A percentile compares a stretch with the other conserved stretches of the same genome.
These are phyloP conservation scores for Pseudogymnoascus sp. DNA, from an alignment of 2,329 filamentous ascomycete genomes.

Conservation along the genomic window DNA sequence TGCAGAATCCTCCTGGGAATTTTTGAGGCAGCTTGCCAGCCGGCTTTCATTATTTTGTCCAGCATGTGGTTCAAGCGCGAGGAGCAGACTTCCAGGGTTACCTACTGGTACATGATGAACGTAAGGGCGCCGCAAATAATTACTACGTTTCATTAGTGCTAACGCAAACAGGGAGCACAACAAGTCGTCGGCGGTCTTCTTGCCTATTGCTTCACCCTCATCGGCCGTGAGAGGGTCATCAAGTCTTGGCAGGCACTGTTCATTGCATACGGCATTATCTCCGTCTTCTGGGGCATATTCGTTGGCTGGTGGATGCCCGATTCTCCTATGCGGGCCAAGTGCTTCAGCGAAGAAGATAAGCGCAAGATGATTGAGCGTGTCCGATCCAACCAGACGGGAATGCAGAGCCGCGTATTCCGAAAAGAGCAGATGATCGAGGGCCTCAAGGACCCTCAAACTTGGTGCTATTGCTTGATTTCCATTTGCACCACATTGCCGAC, in stretches of 20 bases:
- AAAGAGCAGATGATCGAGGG: conserved; percentile 42
- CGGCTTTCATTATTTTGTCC: conserved; percentile 57
- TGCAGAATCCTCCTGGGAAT: conserved; percentile 59
- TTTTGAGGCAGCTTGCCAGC: conserved; percentile 59
- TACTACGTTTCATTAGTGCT: background rate
- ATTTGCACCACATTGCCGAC: conserved; percentile 67
- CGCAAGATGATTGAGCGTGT: conserved; percentile 44
- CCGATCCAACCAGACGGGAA: conserved; percentile 48
- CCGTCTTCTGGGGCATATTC: conserved; percentile 34
- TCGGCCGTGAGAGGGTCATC: conserved; percentile 36
- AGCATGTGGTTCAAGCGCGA: conserved; percentile 65
- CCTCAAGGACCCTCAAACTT: conserved; percentile 55
- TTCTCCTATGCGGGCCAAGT: conserved; percentile 39
- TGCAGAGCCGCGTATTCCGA: conserved; percentile 43
- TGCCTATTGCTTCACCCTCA: conserved; percentile 48
- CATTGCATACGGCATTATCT: conserved; percentile 37
- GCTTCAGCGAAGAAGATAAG: conserved; percentile 34
- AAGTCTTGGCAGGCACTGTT: conserved; percentile 54
- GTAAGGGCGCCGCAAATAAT: conserved; percentile 32
- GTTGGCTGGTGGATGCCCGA: conserved; percentile 42
- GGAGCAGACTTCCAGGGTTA: conserved; percentile 54
- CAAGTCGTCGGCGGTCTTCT: conserved; percentile 55
- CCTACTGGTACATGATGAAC: conserved; percentile 51
- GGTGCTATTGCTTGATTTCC: conserved; percentile 55
- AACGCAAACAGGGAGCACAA: conserved; percentile 40